Percentiles rank a stretch among this genome's conserved stretches.
Evolutionary conservation across 768 basidiomycete genomes (phyloP).

Genomic region (Trametes sanguinea): DNA sequence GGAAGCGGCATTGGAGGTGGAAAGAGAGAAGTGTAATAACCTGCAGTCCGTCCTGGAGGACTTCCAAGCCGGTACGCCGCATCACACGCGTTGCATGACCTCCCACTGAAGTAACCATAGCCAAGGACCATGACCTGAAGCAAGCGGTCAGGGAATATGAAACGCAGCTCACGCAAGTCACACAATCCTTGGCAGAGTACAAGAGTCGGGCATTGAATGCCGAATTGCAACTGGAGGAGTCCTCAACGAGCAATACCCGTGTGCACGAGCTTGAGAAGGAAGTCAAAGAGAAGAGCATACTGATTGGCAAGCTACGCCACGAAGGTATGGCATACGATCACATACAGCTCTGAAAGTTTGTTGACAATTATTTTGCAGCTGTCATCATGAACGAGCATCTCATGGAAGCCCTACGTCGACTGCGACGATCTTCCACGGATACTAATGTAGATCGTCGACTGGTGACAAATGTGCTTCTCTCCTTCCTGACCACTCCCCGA

Average conservation of each 20-base stretch:
- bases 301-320: slow-evolving; percentile 93
- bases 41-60: slow-evolving; percentile 92
- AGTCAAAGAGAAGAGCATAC: slow-evolving; percentile 91
- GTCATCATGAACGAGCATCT: slow-evolving; percentile 98
- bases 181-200: slow-evolving; percentile 83
- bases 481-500: slow-evolving; percentile 87
- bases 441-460: slow-evolving; percentile 92
- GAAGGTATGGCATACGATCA: slow-evolving; percentile 59
- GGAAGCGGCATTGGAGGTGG: slow-evolving; percentile 57
- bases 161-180: slow-evolving; percentile 65
- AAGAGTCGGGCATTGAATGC: slow-evolving; percentile 87
- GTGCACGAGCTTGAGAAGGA: slow-evolving; percentile 83
- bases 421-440: slow-evolving; percentile 79
- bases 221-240: slow-evolving; percentile 82
- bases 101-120: slow-evolving; percentile 42
- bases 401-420: slow-evolving; percentile 94
- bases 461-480: slow-evolving; percentile 90
- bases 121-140: slow-evolving; percentile 87
- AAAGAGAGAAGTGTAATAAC: slow-evolving; percentile 76
- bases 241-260: slow-evolving; percentile 61
- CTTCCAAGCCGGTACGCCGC: slow-evolving; percentile 77
- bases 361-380: slow-evolving; percentile 46
- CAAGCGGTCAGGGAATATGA: slow-evolving; percentile 85
- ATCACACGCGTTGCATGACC: neutral
- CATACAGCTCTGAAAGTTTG: neutral